These are phyloP conservation scores for Pseudopyrenochaeta lycopersici DNA, from an alignment of 2,329 filamentous ascomycete genomes.

Conservation along the genomic window DNA sequence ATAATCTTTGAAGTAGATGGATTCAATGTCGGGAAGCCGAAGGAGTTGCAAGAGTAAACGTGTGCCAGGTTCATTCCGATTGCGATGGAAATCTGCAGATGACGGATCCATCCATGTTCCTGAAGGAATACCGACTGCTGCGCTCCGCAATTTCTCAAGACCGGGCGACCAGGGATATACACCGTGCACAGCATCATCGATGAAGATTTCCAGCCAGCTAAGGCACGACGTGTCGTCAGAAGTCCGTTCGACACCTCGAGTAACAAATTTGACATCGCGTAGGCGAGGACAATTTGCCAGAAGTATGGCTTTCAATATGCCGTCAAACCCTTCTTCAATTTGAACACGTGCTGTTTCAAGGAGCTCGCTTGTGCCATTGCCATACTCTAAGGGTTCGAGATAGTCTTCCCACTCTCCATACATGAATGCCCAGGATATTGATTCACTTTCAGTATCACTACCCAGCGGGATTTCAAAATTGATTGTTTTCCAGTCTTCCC, in stretches of 20 bases:
- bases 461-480: neutral
- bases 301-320: constrained; percentile 14
- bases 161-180: constrained; percentile 8
- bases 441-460: too few relatives aligned
- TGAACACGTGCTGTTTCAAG: constrained; percentile 6
- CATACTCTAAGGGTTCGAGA: constrained; percentile 5
- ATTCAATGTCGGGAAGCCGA: constrained; percentile 11
- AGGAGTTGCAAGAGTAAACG: constrained; percentile 3
- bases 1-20: constrained; percentile 14
- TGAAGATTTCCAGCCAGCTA: constrained; percentile 12
- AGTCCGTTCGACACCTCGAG: neutral
- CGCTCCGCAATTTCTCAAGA: constrained; percentile 1
- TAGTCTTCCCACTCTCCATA: constrained; percentile 10
- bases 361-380: neutral
- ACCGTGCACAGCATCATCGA: constrained; percentile 1
- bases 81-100: too few relatives aligned
- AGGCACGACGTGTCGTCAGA: constrained; percentile 2
- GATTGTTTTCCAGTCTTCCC: constrained; percentile 16
- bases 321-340: constrained; percentile 12
- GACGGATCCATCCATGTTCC: constrained; percentile 12
- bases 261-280: constrained; percentile 14
- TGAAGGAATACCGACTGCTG: constrained; percentile 12
- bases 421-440: constrained; percentile 1
- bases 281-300: constrained; percentile 15
- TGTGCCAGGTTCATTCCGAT: neutral